Evolutionary conservation across 2,329 filamentous ascomycete genomes (phyloP).

Genomic region (Rugonectria rugulosa): DNA sequence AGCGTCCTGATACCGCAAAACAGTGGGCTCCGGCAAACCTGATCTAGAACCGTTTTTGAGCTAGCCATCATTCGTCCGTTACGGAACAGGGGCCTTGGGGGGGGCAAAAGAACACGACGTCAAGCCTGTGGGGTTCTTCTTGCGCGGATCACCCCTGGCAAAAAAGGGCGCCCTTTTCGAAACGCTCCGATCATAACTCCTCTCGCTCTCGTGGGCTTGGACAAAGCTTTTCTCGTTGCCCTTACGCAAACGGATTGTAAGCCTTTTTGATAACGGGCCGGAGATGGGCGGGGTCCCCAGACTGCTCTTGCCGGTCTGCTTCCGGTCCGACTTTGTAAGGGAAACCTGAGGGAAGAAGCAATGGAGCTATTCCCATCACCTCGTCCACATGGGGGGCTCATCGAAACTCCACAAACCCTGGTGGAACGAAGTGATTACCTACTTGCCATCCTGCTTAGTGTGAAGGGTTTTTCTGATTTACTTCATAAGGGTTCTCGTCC

Average conservation of each 20-base stretch:
- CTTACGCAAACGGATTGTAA: conserved; percentile 29
- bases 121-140: conserved; percentile 14
- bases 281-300: conserved; percentile 22
- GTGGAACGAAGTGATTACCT: neutral
- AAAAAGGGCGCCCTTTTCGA: conserved; percentile 15
- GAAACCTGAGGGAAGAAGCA: neutral
- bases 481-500: conserved; percentile 7
- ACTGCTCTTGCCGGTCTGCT: conserved; percentile 22
- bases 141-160: conserved; percentile 27
- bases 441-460: neutral
- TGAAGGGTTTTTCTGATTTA: no score
- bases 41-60: conserved; percentile 19
- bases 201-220: conserved; percentile 1
- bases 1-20: conserved; percentile 15
- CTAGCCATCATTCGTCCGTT: no score
- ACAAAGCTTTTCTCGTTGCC: conserved; percentile 17
- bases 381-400: neutral
- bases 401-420: neutral
- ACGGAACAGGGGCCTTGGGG: conserved; percentile 26
- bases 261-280: conserved; percentile 23
- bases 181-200: neutral
- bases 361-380: neutral
- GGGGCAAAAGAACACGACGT: conserved; percentile 27
- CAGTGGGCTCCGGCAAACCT: conserved; percentile 10
- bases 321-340: conserved; percentile 14